phyloP scores from a whole-genome alignment of 2,329 filamentous ascomycete species.

The Metarhizium robertsii region DNA sequence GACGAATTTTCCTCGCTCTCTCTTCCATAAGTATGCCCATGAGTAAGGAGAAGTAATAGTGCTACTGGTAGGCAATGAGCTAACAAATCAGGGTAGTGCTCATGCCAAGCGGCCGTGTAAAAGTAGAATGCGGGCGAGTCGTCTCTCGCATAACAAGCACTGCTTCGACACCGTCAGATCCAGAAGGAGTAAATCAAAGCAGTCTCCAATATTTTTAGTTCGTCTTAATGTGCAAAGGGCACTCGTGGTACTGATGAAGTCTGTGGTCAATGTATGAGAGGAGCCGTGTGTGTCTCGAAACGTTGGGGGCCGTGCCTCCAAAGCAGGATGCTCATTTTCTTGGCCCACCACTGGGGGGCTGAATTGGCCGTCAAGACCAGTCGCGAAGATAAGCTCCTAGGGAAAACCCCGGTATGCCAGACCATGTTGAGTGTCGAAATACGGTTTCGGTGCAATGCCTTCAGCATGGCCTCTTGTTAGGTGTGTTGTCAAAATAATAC shows the following conservation, averaged over 20 bases:
- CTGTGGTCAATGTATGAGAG: not conserved
- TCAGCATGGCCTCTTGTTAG: constrained; percentile 7
- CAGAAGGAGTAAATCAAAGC: not conserved
- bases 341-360: not conserved
- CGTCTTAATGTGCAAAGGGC: not conserved
- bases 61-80: not conserved
- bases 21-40: not conserved
- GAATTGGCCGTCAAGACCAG: not conserved
- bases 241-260: not conserved
- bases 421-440: not conserved
- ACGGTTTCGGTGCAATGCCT: not conserved
- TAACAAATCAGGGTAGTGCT: not conserved
- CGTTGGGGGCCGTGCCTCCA: not conserved
- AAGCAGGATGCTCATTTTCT: no score
- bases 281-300: not conserved
- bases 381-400: not conserved
- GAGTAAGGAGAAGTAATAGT: not conserved
- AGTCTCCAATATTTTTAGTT: not conserved
- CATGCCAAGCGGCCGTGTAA: not conserved
- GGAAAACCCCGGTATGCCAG: not conserved
- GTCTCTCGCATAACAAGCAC: not conserved
- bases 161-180: no score
- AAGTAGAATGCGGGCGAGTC: not conserved
- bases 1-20: not conserved
- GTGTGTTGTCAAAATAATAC: constrained; percentile 13